Percentiles rank a stretch among this genome's conserved stretches.
Evolutionary conservation across 306 rosid genomes (phyloP).

Genomic region (Hylodesmum podocarpum): DNA sequence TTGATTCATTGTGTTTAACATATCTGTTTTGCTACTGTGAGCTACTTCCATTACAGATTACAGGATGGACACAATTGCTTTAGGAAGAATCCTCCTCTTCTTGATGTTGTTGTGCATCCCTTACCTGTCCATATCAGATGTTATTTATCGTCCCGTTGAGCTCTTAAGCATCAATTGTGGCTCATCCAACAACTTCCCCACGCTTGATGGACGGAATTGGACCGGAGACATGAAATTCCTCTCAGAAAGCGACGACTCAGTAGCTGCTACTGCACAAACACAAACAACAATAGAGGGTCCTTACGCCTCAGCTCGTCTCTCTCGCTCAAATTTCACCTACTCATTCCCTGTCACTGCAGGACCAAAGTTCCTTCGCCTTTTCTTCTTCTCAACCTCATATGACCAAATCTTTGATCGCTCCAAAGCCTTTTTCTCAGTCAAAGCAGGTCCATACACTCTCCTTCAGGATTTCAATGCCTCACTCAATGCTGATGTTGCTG

Average conservation of each 20-base stretch:
- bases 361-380: constrained; percentile 23
- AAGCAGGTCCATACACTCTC: constrained; percentile 18
- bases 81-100: not conserved
- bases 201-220: no score
- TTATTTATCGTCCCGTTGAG: no score
- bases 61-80: not conserved
- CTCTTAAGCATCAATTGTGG: no score
- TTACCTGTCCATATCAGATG: no score
- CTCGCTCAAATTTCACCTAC: constrained; percentile 42
- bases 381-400: constrained; percentile 17
- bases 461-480: constrained; percentile 37
- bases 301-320: constrained; percentile 18
- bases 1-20: not conserved
- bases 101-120: not conserved
- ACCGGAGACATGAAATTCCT: not conserved
- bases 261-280: not conserved
- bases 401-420: not conserved
- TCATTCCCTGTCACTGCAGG: constrained; percentile 12
- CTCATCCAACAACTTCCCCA: no score
- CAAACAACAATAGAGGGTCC: not conserved
- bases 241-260: not conserved
- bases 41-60: not conserved
- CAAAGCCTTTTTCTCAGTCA: constrained; percentile 30
- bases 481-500: not conserved
- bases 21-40: not conserved